Evolutionary conservation across 164 flowering plant species (phyloP), one percentile per base, ranked within the genome.

Genomic region (Magnolia kwangsiensis): DNA sequence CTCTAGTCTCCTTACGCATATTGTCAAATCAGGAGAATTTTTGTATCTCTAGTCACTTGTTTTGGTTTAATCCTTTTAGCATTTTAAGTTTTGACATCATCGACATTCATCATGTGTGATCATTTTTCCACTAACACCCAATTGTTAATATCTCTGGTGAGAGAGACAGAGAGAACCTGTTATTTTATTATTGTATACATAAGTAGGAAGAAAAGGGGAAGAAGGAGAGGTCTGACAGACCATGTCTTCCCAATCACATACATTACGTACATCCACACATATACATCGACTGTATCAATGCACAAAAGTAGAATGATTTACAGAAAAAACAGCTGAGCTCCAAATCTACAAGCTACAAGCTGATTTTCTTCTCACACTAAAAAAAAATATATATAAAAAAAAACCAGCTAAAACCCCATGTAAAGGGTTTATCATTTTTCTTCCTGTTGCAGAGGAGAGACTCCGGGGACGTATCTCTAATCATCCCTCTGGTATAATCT

Each of bases 401-500:
- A 18, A 68, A 9, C 7, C n/a, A 29, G 9, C 18, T 29, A 29
- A 64, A 64, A 14, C 21, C 67, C n/a, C 71, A 68, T 68, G 14
- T 14, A 19, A 68, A 19, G 71, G 24, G 14, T 8, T 64, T 20
- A n/a, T 64, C 19, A 5, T 8, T 64, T 64, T 20, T 64, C 10
- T 64, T 9, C 14, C 24, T 4, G 4, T 66, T 11, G 31, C 16
- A 21, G 4, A 66, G 49, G 16, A 37, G 31, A 71, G 71, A 72
- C 73, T 83, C 87, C 85, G 87, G 87, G 85, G 87, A 85, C 67
- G 78, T 27, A 58, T 67, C 68, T 50, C 63, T 20, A 73, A 72
- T 68, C 82, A 81, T 84, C 87, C 84, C 89, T 74, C 89, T 51
- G 85, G 83, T 50, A 75, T 14, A 72, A 21, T 72, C 81, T 74